Base-by-base conservation (phyloP, 208 protist genomes). In the Acanthamoeba culbertsoni region DNA sequence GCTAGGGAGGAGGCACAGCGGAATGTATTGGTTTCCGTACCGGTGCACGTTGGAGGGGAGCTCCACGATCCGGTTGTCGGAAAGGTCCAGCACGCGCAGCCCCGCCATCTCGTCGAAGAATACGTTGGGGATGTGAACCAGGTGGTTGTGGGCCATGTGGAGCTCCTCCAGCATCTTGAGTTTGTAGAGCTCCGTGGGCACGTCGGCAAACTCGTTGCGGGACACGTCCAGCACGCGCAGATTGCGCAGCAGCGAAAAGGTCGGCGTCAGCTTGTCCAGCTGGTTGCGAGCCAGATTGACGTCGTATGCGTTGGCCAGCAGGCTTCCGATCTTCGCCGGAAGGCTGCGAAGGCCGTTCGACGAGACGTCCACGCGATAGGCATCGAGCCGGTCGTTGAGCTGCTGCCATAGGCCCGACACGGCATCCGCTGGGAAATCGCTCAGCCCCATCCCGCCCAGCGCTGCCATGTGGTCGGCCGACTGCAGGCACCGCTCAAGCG, bases 151-250 rank as follows among this genome's bases (percentile, higher is more conserved):
- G 42, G 73, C 37, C 73, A 84, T 84, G 43, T 28, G 73, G n/a
- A 84, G 45, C 73, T 84, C 73, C n/a, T 84, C 73, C 16, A 84
- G 18, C 43, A 46, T 26, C 73, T 84, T 84, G 43, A 84, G 73
- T 20, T 31, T 23, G 73, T 84, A 84, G 12, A 84, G 43, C 45
- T 84, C 73, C 7, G 73, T 84, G 26, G 73, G 73, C 28, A 84
- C 35, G 45, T 84, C 73, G 2, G 73, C 37, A 8, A 84, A 84
- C 6, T 23, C 18, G 73, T 84, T 84, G 73, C 55, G 73, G 26
- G 73, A 84, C 43, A 84, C 26, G 73, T 84, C 73, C 28, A 84
- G 73, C 73, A 35, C 73, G 28, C 73, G 73, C 28, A 84, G 73
- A 20, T 35, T 55, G 73, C 73, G 73, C 26, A 84, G 31, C 43